These are phyloP conservation scores for Hymenoscyphus scutula DNA, from an alignment of 2,329 filamentous ascomycete species.

Conservation along the genomic window DNA sequence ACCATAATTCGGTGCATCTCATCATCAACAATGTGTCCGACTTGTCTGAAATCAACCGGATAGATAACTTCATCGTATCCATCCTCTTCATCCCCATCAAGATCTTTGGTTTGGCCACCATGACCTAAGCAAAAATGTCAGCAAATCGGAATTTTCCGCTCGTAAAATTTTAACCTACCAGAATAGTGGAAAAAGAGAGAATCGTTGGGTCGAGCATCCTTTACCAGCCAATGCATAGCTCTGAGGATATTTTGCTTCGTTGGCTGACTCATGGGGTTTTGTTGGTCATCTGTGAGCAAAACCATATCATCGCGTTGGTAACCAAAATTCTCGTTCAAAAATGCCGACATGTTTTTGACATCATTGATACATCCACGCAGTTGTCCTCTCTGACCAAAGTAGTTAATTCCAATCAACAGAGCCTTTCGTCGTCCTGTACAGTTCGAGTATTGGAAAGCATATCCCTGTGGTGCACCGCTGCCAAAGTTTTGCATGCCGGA, in stretches of 20 bases:
- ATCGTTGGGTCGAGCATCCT: constrained; percentile 87
- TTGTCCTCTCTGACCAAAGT: constrained; percentile 88
- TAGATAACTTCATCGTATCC: constrained; percentile 83
- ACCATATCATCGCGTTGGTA: constrained; percentile 98
- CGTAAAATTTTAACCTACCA: constrained; percentile 50
- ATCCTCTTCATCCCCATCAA: constrained; percentile 77
- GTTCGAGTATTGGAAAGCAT: constrained; percentile 85
- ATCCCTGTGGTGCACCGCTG: constrained; percentile 73
- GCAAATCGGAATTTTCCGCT: constrained; percentile 20
- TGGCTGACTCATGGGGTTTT: constrained; percentile 94
- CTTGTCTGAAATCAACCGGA: constrained; percentile 73
- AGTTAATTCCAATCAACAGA: constrained; percentile 90
- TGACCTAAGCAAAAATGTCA: constrained; percentile 51
- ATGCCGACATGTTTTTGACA: constrained; percentile 94
- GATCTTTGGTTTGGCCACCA: constrained; percentile 75
- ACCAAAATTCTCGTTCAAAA: constrained; percentile 81
- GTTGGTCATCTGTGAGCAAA: constrained; percentile 90
- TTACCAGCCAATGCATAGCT: constrained; percentile 98
- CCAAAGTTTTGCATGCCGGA: constrained; percentile 70
- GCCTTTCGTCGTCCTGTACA: constrained; percentile 88
- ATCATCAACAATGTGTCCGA: constrained; percentile 77
- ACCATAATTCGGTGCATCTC: constrained; percentile 80
- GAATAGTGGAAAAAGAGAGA: constrained; percentile 98
- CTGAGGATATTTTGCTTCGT: constrained; percentile 92
- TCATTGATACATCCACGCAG: constrained; percentile 94